Conservation (phyloP, 78 protist species). For the Dictyostelium firmibasis region DNA sequence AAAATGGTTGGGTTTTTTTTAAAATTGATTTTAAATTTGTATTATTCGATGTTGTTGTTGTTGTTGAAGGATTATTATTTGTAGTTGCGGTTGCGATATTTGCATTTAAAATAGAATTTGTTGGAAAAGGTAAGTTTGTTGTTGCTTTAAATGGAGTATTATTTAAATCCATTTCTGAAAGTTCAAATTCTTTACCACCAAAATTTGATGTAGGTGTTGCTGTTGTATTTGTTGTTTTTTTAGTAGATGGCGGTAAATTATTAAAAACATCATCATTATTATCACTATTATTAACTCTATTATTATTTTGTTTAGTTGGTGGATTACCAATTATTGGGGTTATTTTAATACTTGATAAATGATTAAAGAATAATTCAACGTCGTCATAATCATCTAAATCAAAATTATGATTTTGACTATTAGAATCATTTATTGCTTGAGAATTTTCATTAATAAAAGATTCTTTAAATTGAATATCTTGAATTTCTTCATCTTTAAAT, state of each 20-base stretch:
- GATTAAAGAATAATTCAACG: slow-evolving; percentile 15
- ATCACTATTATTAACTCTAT: not conserved
- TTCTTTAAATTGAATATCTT: not conserved
- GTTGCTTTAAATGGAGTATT: slow-evolving; percentile 15
- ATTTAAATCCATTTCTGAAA: not conserved
- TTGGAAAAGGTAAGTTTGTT: not conserved
- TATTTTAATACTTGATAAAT: slow-evolving; percentile 14
- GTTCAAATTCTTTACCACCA: not conserved
- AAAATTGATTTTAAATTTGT: not conserved
- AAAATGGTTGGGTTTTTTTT: not conserved
- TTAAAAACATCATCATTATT: not conserved
- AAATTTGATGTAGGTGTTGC: not conserved
- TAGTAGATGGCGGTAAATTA: not conserved
- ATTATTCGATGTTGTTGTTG: not conserved
- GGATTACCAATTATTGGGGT: slow-evolving; percentile 52
- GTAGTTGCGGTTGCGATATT: not conserved
- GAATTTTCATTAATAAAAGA: not conserved
- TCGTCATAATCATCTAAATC: slow-evolving; percentile 7
- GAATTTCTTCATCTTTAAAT: not conserved
- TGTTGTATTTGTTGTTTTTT: not conserved
- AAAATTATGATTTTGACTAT: not conserved
- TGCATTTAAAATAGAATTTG: slow-evolving; percentile 9
- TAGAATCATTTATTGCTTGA: not conserved
- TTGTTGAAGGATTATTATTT: not conserved
- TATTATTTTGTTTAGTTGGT: not conserved